phyloP scores from a whole-genome alignment of 805 yeast genomes.

The Teunomyces kruisii region DNA sequence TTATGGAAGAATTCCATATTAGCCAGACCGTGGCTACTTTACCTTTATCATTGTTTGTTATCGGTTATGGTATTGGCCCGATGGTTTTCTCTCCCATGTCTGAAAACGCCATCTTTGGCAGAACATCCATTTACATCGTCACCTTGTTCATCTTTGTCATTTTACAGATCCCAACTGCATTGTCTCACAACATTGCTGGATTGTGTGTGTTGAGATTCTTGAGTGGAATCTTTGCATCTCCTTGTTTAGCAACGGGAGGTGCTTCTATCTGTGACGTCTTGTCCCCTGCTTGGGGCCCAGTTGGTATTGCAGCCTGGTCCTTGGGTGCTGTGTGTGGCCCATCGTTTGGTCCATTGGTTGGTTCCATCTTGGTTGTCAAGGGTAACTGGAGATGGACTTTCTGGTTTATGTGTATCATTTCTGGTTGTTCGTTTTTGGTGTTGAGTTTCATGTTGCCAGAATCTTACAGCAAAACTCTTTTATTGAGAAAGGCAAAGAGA shows the following conservation, averaged over 20 bases:
- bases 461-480: conserved; percentile 45
- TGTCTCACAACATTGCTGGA: conserved; percentile 49
- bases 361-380: conserved; percentile 46
- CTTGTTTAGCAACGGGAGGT: conserved; percentile 58
- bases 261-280: conserved; percentile 55
- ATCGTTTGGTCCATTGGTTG: conserved; percentile 56
- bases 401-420: conserved; percentile 47
- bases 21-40: conserved; percentile 47
- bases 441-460: conserved; percentile 46
- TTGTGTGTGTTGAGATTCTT: conserved; percentile 51
- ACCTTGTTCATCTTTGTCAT: conserved; percentile 48
- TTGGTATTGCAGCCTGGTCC: conserved; percentile 53
- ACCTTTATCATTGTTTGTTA: conserved; percentile 53
- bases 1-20: conserved; percentile 47
- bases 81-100: conserved; percentile 58
- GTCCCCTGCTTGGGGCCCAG: conserved; percentile 40
- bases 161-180: conserved; percentile 58
- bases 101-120: conserved; percentile 53
- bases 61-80: conserved; percentile 65
- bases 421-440: conserved; percentile 36
- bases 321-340: conserved; percentile 57
- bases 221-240: conserved; percentile 57
- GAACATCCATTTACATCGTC: conserved; percentile 48
- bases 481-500: conserved; percentile 48
- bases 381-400: conserved; percentile 55